Evolutionary conservation across 2,329 filamentous ascomycete genomes (phyloP).

Genomic region (Fusarium irregulare): DNA sequence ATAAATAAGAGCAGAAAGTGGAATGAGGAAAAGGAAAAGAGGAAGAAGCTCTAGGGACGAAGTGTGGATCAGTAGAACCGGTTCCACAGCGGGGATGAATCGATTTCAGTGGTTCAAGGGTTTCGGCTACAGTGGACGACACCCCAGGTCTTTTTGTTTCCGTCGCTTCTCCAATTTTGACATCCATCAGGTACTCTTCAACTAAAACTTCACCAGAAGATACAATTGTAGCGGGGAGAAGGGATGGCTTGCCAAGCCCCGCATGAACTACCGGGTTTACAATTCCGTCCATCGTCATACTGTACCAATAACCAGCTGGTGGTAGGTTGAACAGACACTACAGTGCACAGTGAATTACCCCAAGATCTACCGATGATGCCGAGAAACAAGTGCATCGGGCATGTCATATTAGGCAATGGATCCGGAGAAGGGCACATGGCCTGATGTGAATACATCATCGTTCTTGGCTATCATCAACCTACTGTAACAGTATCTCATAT

Average conservation of each 20-base stretch:
- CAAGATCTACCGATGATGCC: slow-evolving; percentile 35
- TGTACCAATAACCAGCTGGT: neutral
- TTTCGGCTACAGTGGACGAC: slow-evolving; percentile 23
- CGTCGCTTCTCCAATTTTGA: slow-evolving; percentile 34
- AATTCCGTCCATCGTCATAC: slow-evolving; percentile 14
- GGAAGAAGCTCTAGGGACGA: slow-evolving; percentile 25
- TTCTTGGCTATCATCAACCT: neutral
- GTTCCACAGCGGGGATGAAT: slow-evolving; percentile 28
- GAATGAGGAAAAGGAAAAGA: slow-evolving; percentile 10
- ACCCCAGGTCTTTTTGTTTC: neutral
- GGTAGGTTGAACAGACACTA: too few species aligned
- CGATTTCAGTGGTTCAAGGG: slow-evolving; percentile 14
- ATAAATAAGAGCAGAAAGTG: slow-evolving; percentile 29
- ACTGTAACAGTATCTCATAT: too few species aligned
- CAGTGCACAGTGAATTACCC: neutral
- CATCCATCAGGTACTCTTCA: slow-evolving; percentile 16
- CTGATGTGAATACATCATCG: slow-evolving; percentile 23
- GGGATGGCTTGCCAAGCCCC: slow-evolving; percentile 22
- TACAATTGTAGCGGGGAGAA: slow-evolving; percentile 22
- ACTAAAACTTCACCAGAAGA: neutral
- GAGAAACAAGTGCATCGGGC: slow-evolving; percentile 33
- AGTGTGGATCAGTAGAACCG: slow-evolving; percentile 30
- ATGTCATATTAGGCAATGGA: slow-evolving; percentile 24
- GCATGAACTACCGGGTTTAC: slow-evolving; percentile 9
- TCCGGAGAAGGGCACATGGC: slow-evolving; percentile 22